Conservation (phyloP, 2,329 filamentous ascomycete species). For the Microascus cirrosus region DNA sequence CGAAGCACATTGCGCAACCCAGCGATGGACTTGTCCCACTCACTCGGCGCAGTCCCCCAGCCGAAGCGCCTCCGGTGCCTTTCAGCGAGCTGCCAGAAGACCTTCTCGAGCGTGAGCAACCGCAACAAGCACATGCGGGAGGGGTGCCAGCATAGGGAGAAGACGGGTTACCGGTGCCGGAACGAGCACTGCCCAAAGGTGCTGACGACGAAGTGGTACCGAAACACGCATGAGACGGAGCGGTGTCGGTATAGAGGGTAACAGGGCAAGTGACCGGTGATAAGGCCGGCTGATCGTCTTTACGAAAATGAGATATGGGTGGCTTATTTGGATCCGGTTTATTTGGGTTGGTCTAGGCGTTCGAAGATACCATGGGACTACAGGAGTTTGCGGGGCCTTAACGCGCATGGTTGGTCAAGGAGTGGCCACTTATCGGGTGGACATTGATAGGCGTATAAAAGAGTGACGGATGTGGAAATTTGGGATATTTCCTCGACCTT, state of each 20-base stretch:
- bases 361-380: no score
- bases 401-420: no score
- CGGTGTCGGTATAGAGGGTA: constrained; percentile 13
- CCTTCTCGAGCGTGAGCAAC: constrained; percentile 18
- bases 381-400: no score
- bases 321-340: no score
- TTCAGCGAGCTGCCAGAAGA: constrained; percentile 13
- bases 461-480: no score
- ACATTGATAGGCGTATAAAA: no score
- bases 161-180: constrained; percentile 13
- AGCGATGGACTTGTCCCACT: background rate
- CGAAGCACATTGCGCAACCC: background rate
- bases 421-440: no score
- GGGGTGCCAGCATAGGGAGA: constrained; percentile 11
- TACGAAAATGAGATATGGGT: no score
- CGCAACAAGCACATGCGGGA: constrained; percentile 19
- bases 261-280: no score
- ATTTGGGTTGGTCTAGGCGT: no score
- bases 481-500: no score
- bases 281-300: no score
- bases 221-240: constrained; percentile 14
- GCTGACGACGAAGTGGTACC: constrained; percentile 18
- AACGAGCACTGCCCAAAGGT: constrained; percentile 13
- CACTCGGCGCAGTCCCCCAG: background rate
- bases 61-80: constrained; percentile 10